A percentile compares a stretch with the other conserved stretches of the same genome.
These are phyloP conservation scores for Globisporangium radiosum DNA, from an alignment of 352 stramenopile species.

Conservation along the genomic window DNA sequence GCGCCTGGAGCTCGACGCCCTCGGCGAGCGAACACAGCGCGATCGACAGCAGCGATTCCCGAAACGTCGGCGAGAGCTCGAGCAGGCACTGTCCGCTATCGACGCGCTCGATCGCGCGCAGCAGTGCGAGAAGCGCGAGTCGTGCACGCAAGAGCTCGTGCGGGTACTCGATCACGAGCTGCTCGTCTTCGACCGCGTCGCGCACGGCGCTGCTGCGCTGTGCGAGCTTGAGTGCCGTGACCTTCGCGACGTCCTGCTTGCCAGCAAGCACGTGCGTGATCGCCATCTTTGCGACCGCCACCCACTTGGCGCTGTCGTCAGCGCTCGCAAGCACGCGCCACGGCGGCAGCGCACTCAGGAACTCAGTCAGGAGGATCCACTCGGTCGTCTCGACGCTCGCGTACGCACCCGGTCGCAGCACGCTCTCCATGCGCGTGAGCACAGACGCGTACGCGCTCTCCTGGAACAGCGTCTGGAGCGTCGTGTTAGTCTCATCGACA, in stretches of 20 bases:
- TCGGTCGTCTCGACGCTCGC: constrained; percentile 29
- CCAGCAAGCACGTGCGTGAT: constrained; percentile 53
- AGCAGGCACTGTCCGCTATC: constrained; percentile 34
- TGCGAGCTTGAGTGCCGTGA: constrained; percentile 42
- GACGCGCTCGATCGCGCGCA: constrained; percentile 29
- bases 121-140: constrained; percentile 36
- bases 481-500: neutral
- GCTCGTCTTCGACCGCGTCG: constrained; percentile 28
- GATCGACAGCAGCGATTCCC: constrained; percentile 58
- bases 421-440: constrained; percentile 23
- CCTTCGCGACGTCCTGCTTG: constrained; percentile 49
- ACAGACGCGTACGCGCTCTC: constrained; percentile 20
- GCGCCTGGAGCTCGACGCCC: constrained; percentile 40
- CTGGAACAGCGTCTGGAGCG: constrained; percentile 19
- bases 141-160: constrained; percentile 33
- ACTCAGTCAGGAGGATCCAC: constrained; percentile 36
- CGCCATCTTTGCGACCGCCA: constrained; percentile 33
- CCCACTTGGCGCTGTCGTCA: constrained; percentile 47
- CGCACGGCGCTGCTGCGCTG: constrained; percentile 32
- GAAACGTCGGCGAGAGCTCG: constrained; percentile 45
- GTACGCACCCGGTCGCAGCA: constrained; percentile 23
- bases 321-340: constrained; percentile 17
- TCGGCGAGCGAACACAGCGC: constrained; percentile 52
- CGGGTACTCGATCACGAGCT: constrained; percentile 36
- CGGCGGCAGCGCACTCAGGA: constrained; percentile 22